Evolutionary conservation across 192 early-diverging fungal species (phyloP).

Genomic region (Dissophora globulifera): DNA sequence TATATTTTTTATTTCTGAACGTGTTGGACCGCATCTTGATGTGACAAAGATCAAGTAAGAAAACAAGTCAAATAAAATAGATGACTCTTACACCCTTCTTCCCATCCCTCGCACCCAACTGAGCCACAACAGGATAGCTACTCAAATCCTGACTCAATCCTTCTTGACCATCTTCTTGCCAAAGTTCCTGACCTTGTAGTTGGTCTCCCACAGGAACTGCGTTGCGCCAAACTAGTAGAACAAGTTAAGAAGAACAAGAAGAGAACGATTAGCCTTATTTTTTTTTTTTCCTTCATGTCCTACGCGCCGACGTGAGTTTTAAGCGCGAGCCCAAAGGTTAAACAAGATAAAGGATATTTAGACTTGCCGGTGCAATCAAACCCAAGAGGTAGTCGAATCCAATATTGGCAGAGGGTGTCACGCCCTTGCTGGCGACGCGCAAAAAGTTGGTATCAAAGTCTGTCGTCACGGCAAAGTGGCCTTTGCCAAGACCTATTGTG

Average conservation of each 20-base stretch:
- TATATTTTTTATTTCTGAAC: no score
- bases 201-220: slow-evolving; percentile 30
- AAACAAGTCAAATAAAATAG: no score
- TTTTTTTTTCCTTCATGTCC: no score
- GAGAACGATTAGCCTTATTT: no score
- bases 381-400: slow-evolving; percentile 30
- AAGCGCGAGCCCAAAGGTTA: no score
- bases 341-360: no score
- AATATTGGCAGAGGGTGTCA: slow-evolving; percentile 26
- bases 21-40: not conserved
- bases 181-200: slow-evolving; percentile 32
- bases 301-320: no score
- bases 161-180: slow-evolving; percentile 46
- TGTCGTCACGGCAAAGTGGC: slow-evolving; percentile 39
- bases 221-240: slow-evolving; percentile 24
- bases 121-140: no score
- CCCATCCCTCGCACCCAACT: no score
- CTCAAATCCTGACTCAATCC: no score
- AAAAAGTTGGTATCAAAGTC: slow-evolving; percentile 49
- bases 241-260: not conserved
- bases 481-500: slow-evolving; percentile 40
- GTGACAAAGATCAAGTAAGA: no score
- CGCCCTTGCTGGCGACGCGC: slow-evolving; percentile 28
- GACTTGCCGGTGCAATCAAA: slow-evolving; percentile 35
- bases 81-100: no score